Percentiles rank a stretch among this genome's conserved stretches.
Conservation (phyloP, 148 eudicot species). For the Heliamphora exappendiculata region DNA sequence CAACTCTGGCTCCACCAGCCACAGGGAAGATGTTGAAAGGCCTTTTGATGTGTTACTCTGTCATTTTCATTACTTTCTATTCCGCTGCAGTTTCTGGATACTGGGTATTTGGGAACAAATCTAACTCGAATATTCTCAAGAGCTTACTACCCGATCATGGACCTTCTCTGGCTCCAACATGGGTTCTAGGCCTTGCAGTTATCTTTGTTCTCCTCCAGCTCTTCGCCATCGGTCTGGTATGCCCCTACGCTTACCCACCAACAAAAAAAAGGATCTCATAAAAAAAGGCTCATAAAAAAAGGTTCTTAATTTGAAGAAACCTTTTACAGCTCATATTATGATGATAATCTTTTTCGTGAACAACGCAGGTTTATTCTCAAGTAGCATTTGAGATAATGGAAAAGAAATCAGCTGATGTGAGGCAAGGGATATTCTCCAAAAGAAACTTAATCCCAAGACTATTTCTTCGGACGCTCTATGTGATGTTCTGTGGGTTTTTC, state of each 20-base stretch:
- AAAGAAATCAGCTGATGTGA: constrained; percentile 76
- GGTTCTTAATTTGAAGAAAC: background rate
- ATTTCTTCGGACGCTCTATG: constrained; percentile 58
- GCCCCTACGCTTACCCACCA: background rate
- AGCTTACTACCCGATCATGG: constrained; percentile 77
- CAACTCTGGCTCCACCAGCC: constrained; percentile 92
- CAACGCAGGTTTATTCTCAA: constrained; percentile 78
- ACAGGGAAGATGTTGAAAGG: constrained; percentile 96
- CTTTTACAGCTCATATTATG: background rate
- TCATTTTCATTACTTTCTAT: constrained; percentile 77
- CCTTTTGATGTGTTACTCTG: constrained; percentile 71
- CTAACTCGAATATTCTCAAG: constrained; percentile 64
- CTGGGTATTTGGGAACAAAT: constrained; percentile 76
- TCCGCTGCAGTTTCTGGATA: constrained; percentile 79
- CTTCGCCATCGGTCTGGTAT: constrained; percentile 92
- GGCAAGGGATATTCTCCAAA: constrained; percentile 67
- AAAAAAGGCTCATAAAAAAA: too few relatives aligned
- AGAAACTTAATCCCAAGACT: constrained; percentile 77
- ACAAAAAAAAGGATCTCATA: too few relatives aligned
- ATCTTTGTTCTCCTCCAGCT: constrained; percentile 86
- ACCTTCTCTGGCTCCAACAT: constrained; percentile 70
- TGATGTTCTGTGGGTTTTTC: constrained; percentile 65
- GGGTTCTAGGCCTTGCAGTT: constrained; percentile 63
- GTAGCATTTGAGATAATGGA: constrained; percentile 95
- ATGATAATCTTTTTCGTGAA: too few relatives aligned